Evolutionary conservation across 2,329 filamentous ascomycete species (phyloP).

Genomic region (Aspergillus sojae): DNA sequence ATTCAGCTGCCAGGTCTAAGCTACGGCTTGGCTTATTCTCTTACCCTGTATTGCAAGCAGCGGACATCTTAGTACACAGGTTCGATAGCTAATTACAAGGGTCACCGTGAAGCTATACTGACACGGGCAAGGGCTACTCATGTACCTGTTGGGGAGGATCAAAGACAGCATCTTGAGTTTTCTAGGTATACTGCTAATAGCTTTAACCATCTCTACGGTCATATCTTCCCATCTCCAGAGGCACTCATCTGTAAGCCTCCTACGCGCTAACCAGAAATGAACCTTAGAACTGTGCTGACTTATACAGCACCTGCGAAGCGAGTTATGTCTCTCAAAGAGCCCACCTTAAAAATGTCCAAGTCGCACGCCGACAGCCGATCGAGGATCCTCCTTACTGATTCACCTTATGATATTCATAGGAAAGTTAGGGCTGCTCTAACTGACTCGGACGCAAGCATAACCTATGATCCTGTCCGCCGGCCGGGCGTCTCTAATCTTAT

Average conservation of each 20-base stretch:
- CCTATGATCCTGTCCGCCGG: conserved; percentile 69
- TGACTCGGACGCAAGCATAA: conserved; percentile 68
- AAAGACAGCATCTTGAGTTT: conserved; percentile 92
- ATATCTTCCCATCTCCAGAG: conserved; percentile 66
- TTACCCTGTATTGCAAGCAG: conserved; percentile 93
- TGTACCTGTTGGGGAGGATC: conserved; percentile 96
- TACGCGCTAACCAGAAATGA: background rate
- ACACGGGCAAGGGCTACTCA: conserved; percentile 70
- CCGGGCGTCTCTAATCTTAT: conserved; percentile 89
- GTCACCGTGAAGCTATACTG: conserved; percentile 13
- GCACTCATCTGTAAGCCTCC: conserved; percentile 68
- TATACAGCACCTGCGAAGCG: conserved; percentile 72
- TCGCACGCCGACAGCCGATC: conserved; percentile 72
- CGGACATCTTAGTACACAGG: conserved; percentile 87
- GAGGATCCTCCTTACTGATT: conserved; percentile 80
- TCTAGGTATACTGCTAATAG: conserved; percentile 80
- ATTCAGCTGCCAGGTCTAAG: conserved; percentile 57
- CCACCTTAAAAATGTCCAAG: conserved; percentile 90
- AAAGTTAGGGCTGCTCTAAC: conserved; percentile 78
- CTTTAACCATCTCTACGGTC: conserved; percentile 77
- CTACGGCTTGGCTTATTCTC: conserved; percentile 91
- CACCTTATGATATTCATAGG: conserved; percentile 60
- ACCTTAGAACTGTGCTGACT: conserved; percentile 4
- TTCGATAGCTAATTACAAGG: conserved; percentile 34
- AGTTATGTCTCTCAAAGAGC: conserved; percentile 85